These are phyloP conservation scores for Globisporangium sylvaticum DNA, from an alignment of 352 stramenopile species.

Conservation along the genomic window DNA sequence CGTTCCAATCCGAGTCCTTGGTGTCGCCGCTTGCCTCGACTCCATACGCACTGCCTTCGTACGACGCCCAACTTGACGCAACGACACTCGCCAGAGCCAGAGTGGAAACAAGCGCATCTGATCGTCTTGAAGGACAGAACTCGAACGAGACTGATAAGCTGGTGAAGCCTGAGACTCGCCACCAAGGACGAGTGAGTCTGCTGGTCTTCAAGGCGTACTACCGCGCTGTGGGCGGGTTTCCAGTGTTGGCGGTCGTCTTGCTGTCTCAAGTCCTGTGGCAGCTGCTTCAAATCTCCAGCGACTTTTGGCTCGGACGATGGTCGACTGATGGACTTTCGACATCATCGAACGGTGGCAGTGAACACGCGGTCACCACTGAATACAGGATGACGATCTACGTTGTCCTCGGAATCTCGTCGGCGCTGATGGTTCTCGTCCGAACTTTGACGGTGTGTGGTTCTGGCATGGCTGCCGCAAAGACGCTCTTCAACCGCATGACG, in stretches of 20 bases:
- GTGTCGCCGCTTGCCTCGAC: neutral
- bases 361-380: constrained; percentile 26
- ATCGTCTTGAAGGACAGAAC: neutral
- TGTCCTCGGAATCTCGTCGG: constrained; percentile 29
- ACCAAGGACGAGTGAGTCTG: constrained; percentile 24
- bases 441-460: constrained; percentile 37
- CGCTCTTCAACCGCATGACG: constrained; percentile 88
- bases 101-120: neutral
- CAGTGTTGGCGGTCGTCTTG: constrained; percentile 29
- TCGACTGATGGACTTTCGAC: constrained; percentile 47
- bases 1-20: neutral
- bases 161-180: constrained; percentile 24
- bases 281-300: constrained; percentile 70
- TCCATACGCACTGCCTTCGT: neutral
- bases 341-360: neutral
- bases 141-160: constrained; percentile 17
- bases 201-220: constrained; percentile 37
- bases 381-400: constrained; percentile 45
- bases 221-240: constrained; percentile 34
- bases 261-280: constrained; percentile 72
- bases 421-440: constrained; percentile 41
- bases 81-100: neutral
- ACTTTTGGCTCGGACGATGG: constrained; percentile 91
- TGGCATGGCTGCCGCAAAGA: constrained; percentile 38
- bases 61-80: constrained; percentile 18